Conservation (phyloP, 2,329 filamentous ascomycete species). For the Lasiodiplodia citricola region DNA sequence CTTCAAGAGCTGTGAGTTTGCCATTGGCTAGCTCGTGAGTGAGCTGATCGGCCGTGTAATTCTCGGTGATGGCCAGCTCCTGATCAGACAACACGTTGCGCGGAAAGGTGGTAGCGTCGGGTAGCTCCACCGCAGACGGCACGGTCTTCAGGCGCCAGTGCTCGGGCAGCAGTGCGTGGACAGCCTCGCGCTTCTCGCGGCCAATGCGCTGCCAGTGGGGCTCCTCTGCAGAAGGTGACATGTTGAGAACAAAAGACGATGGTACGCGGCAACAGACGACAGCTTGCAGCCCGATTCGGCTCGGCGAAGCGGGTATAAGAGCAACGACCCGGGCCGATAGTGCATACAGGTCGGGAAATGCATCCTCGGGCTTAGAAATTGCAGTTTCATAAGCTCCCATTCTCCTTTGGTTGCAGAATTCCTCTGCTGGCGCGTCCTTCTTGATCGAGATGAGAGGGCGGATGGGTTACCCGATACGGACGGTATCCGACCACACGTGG, state of each 20-base stretch:
- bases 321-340: not conserved
- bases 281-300: not conserved
- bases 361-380: constrained; percentile 1
- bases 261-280: not conserved
- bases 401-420: not conserved
- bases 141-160: constrained; percentile 60
- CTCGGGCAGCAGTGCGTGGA: constrained; percentile 60
- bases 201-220: constrained; percentile 56
- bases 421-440: not conserved
- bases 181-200: constrained; percentile 59
- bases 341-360: not conserved
- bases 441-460: not conserved
- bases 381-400: not conserved
- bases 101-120: constrained; percentile 43
- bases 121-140: constrained; percentile 57
- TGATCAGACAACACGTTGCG: constrained; percentile 56
- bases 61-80: constrained; percentile 63
- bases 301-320: not conserved
- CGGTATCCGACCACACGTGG: not conserved
- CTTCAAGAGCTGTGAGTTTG: constrained; percentile 61
- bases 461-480: not conserved
- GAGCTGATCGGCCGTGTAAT: constrained; percentile 50
- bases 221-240: not conserved
- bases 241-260: not conserved
- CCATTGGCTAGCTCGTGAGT: constrained; percentile 44